A percentile compares a stretch with the other conserved stretches of the same genome.
These are phyloP conservation scores for Fusarium sp. DNA, from an alignment of 2,329 filamentous ascomycete species.

Conservation along the genomic window DNA sequence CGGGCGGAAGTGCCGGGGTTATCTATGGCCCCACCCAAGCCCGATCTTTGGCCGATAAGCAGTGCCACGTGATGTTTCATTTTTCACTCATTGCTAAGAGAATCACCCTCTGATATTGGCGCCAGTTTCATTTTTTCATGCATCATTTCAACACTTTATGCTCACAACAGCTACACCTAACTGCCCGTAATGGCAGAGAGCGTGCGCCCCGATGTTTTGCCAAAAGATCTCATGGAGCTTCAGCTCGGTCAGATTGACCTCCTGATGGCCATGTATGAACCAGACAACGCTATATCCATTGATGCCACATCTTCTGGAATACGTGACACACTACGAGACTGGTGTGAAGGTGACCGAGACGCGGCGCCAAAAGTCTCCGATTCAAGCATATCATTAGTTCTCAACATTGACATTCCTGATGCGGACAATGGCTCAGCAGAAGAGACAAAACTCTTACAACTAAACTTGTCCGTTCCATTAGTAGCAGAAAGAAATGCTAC, in stretches of 20 bases:
- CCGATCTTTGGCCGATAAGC: too few species aligned
- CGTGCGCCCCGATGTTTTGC: slow-evolving; percentile 42
- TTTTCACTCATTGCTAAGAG: too few species aligned
- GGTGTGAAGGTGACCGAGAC: slow-evolving; percentile 42
- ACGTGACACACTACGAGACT: slow-evolving; percentile 40
- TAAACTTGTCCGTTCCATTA: slow-evolving; percentile 57
- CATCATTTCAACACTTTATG: too few species aligned
- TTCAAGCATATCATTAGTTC: slow-evolving; percentile 42
- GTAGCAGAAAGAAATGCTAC: slow-evolving; percentile 9
- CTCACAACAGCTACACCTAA: too few species aligned
- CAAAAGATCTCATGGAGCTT: slow-evolving; percentile 62
- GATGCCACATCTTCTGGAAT: slow-evolving; percentile 38
- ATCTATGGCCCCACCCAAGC: too few species aligned
- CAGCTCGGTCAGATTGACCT: slow-evolving; percentile 67
- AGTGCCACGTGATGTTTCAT: too few species aligned
- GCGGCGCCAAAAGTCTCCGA: slow-evolving; percentile 11
- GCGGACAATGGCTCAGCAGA: slow-evolving; percentile 7
- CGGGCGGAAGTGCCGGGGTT: too few species aligned
- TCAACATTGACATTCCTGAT: slow-evolving; percentile 46
- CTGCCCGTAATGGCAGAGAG: not conserved
- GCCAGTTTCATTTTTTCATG: too few species aligned
- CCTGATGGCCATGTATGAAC: slow-evolving; percentile 67
- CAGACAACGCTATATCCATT: slow-evolving; percentile 53
- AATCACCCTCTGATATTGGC: too few species aligned
- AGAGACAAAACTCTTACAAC: slow-evolving; percentile 43